phyloP scores from a whole-genome alignment of 495 filamentous ascomycete genomes.

The Xylaria scruposa region DNA sequence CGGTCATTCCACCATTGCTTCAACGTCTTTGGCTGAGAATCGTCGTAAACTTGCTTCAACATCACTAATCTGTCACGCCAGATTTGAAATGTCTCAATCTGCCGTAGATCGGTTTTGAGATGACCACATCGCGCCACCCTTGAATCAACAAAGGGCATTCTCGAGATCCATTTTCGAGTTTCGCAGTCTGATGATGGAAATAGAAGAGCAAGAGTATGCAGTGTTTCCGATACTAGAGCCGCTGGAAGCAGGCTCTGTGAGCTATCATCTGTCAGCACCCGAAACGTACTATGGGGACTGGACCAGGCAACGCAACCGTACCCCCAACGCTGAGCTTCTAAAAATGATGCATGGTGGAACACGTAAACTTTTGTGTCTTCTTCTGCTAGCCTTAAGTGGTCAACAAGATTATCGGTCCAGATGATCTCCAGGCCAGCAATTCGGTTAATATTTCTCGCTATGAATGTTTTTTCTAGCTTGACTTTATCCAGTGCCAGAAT shows the following conservation, averaged over 20 bases:
- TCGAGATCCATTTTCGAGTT: conserved; percentile 22
- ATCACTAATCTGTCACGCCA: conserved; percentile 60
- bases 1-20: conserved; percentile 60
- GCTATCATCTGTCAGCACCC: not conserved
- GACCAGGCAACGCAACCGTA: not conserved
- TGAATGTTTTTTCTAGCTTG: conserved; percentile 36
- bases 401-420: conserved; percentile 53
- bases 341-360: conserved; percentile 54
- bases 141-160: conserved; percentile 4
- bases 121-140: conserved; percentile 1
- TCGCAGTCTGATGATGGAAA: conserved; percentile 45
- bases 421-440: too few species aligned
- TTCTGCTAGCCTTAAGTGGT: conserved; percentile 52
- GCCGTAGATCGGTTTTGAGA: conserved; percentile 5
- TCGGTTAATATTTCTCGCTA: too few species aligned
- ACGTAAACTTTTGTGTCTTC: conserved; percentile 49
- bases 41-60: conserved; percentile 60
- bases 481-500: conserved; percentile 26
- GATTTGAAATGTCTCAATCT: conserved; percentile 51
- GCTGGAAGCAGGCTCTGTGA: conserved; percentile 14
- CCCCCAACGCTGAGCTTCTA: conserved; percentile 35
- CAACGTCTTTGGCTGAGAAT: conserved; percentile 52
- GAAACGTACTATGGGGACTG: not conserved
- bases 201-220: conserved; percentile 52
- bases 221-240: conserved; percentile 45